Evolutionary conservation across 192 early-diverging fungal genomes (phyloP).

Genomic region (Umbelopsis vinacea): DNA sequence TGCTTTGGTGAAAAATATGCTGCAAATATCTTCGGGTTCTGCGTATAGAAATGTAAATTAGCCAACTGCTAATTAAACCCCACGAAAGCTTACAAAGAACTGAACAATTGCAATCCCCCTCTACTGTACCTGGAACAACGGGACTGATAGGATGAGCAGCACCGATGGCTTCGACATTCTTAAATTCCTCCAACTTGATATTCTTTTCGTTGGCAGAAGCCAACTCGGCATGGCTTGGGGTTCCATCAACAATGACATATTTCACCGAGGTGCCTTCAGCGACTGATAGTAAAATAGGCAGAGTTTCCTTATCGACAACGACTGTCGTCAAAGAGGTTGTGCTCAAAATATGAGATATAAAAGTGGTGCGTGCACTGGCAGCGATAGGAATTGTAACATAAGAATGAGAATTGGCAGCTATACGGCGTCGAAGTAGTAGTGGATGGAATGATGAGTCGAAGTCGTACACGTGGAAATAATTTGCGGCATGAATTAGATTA

Average conservation of each 20-base stretch:
- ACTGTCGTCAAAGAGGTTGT: background rate
- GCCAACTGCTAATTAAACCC: too few relatives aligned
- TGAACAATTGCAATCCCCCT: too few relatives aligned
- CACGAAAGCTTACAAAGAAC: too few relatives aligned
- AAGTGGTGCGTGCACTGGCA: conserved; percentile 25
- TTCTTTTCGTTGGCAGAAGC: conserved; percentile 4
- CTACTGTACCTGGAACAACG: conserved; percentile 29
- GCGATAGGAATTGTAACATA: conserved; percentile 37
- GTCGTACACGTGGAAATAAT: background rate
- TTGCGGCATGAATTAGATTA: background rate
- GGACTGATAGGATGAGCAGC: background rate
- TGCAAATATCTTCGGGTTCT: conserved; percentile 34
- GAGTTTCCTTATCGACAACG: background rate
- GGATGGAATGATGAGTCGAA: background rate
- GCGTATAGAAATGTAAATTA: background rate
- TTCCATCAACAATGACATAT: conserved; percentile 33
- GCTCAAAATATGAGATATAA: conserved; percentile 26
- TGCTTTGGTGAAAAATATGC: conserved; percentile 31
- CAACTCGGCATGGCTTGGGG: conserved; percentile 9
- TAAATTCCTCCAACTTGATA: conserved; percentile 27
- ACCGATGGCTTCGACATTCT: conserved; percentile 23
- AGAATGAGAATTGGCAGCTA: conserved; percentile 11
- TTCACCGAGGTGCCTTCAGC: conserved; percentile 14
- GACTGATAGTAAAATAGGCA: conserved; percentile 20
- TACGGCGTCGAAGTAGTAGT: background rate